Evolutionary conservation across 225 moss, liverwort and hornwort species (phyloP).

Genomic region (Rhytidiadelphus loreus): DNA sequence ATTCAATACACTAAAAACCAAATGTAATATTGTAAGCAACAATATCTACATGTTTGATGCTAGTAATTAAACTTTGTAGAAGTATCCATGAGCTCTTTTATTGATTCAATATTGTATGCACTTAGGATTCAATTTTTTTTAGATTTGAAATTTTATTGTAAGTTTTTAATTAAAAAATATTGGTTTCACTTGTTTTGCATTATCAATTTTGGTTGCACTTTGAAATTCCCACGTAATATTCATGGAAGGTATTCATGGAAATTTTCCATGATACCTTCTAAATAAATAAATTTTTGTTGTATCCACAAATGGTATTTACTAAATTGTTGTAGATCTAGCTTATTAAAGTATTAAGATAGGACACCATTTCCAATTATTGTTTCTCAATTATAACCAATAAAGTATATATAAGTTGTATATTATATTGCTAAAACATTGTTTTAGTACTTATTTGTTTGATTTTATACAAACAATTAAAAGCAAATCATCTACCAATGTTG

Average conservation of each 20-base stretch:
- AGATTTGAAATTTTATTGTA: background rate
- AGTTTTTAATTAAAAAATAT: too few relatives aligned
- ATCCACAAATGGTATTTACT: background rate
- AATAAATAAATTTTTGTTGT: too few relatives aligned
- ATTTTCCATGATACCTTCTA: too few relatives aligned
- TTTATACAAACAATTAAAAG: background rate
- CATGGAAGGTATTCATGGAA: too few relatives aligned
- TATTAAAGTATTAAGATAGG: background rate
- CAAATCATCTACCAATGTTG: background rate
- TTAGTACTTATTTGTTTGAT: background rate
- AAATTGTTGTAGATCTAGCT: background rate
- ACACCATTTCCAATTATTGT: background rate
- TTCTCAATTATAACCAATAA: background rate
- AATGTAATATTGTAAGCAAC: background rate
- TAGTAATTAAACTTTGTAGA: background rate
- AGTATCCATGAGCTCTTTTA: too few relatives aligned
- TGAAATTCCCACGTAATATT: background rate
- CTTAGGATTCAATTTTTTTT: background rate
- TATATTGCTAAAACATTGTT: background rate
- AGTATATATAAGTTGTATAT: too few relatives aligned
- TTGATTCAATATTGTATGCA: background rate
- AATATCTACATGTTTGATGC: background rate
- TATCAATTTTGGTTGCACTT: background rate
- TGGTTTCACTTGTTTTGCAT: background rate
- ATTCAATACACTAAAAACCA: rapidly evolving